These are phyloP conservation scores for Coemansia sp. DNA, from an alignment of 192 early-diverging fungal species.

Conservation along the genomic window DNA sequence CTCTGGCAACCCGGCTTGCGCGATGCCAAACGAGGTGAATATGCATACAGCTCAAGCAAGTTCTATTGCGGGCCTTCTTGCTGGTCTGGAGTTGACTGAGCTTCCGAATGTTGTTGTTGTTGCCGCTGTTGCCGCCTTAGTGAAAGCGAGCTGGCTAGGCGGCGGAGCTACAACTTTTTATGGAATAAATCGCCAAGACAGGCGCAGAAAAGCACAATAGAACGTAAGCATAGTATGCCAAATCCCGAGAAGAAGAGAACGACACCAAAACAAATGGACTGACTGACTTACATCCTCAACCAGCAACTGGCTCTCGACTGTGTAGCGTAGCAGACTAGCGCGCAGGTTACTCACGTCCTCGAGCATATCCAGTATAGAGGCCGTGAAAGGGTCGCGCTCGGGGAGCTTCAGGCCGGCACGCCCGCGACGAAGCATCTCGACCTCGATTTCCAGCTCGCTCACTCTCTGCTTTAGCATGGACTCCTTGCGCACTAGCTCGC, in stretches of 20 bases:
- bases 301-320: slow-evolving; percentile 9
- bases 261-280: neutral
- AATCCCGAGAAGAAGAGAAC: neutral
- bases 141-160: slow-evolving; percentile 3
- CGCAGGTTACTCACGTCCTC: slow-evolving; percentile 15
- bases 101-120: neutral
- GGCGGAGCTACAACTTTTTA: slow-evolving; percentile 11
- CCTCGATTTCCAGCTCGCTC: slow-evolving; percentile 29
- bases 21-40: neutral
- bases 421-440: slow-evolving; percentile 8
- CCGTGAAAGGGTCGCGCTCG: slow-evolving; percentile 24
- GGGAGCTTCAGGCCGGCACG: slow-evolving; percentile 18
- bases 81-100: neutral
- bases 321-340: slow-evolving; percentile 8
- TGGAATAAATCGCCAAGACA: neutral
- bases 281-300: slow-evolving; percentile 8
- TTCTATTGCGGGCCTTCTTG: neutral
- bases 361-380: slow-evolving; percentile 19
- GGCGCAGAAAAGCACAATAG: neutral
- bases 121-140: neutral
- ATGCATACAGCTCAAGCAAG: neutral
- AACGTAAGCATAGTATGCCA: neutral
- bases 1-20: neutral
- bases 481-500: slow-evolving; percentile 18
- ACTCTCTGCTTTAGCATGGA: slow-evolving; percentile 36